Percentiles rank a stretch among this genome's conserved stretches.
These are phyloP conservation scores for Chiua sp. DNA, from an alignment of 1,284 basidiomycete species.

Conservation along the genomic window DNA sequence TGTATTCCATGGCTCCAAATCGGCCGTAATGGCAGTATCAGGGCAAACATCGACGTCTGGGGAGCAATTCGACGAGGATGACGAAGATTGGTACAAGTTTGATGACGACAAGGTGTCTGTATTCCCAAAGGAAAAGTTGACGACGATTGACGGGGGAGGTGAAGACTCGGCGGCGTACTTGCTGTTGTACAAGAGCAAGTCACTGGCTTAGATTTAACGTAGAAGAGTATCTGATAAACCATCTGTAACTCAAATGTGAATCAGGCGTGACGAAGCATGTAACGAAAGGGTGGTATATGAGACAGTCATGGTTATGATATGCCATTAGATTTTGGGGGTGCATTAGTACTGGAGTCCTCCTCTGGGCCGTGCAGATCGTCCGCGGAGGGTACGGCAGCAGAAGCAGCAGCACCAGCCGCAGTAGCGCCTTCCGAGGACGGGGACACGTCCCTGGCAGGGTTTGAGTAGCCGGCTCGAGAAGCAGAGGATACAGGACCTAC, in stretches of 20 bases:
- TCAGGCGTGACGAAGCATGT: slow-evolving; percentile 5
- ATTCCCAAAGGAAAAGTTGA: slow-evolving; percentile 83
- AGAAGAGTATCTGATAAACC: slow-evolving; percentile 20
- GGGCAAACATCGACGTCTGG: slow-evolving; percentile 17
- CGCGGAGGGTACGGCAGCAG: slow-evolving; percentile 81
- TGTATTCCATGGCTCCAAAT: slow-evolving; percentile 51
- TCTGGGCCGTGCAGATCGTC: slow-evolving; percentile 61
- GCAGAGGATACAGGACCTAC: slow-evolving; percentile 46
- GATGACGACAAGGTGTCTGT: slow-evolving; percentile 91
- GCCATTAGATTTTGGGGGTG: slow-evolving; percentile 33
- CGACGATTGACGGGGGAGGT: slow-evolving; percentile 86
- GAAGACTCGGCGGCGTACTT: slow-evolving; percentile 88
- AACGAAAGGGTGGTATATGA: slow-evolving; percentile 18
- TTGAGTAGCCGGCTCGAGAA: slow-evolving; percentile 3
- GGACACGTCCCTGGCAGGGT: slow-evolving; percentile 64
- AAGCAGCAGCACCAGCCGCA: slow-evolving; percentile 71
- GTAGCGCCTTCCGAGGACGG: slow-evolving; percentile 56
- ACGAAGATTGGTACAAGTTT: slow-evolving; percentile 90
- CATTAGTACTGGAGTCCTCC: slow-evolving; percentile 21
- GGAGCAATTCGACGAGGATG: slow-evolving; percentile 49
- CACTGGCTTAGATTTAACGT: slow-evolving; percentile 24
- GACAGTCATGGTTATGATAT: slow-evolving; percentile 20
- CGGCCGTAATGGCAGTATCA: slow-evolving; percentile 2
- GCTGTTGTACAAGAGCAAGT: slow-evolving; percentile 72
- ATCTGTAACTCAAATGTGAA: slow-evolving; percentile 16